Percentiles rank a stretch among this genome's conserved stretches.
Conservation (phyloP, 176 grass and related monocot genomes). For the Pharus latifolius region DNA sequence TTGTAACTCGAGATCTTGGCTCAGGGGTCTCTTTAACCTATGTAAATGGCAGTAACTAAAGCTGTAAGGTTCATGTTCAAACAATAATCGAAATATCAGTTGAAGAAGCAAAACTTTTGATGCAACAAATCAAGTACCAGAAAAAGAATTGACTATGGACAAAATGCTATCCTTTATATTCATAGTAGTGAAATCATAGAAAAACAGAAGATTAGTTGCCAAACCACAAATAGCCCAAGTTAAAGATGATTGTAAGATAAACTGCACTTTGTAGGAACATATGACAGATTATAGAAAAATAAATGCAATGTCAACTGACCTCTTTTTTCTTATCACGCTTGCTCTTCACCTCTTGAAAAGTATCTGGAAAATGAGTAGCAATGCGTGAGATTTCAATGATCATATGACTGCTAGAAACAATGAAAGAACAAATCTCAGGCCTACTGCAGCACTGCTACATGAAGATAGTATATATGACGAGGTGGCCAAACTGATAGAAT, state of each 20-base stretch:
- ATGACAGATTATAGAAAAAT: neutral
- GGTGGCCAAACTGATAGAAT: neutral
- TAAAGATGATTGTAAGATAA: neutral
- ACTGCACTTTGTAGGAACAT: neutral
- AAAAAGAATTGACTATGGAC: neutral
- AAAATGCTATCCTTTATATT: neutral
- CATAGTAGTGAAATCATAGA: neutral
- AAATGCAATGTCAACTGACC: constrained; percentile 13
- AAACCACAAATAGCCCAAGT: neutral
- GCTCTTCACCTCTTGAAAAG: constrained; percentile 82
- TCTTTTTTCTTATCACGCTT: constrained; percentile 86
- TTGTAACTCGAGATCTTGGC: constrained; percentile 56
- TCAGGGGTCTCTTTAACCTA: constrained; percentile 74
- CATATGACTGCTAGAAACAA: neutral
- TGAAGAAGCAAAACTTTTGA: neutral
- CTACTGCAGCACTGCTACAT: neutral
- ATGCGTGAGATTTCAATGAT: constrained; percentile 13
- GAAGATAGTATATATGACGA: neutral
- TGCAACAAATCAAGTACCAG: neutral
- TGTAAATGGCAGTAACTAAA: constrained; percentile 7
- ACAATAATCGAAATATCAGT: neutral
- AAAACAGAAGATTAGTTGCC: neutral
- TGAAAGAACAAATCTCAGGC: neutral
- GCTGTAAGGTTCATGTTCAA: constrained; percentile 12
- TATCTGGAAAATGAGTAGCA: constrained; percentile 43